phyloP scores from a whole-genome alignment of 1,139 yeast genomes.

The Debaryomyces singareniensis region DNA sequence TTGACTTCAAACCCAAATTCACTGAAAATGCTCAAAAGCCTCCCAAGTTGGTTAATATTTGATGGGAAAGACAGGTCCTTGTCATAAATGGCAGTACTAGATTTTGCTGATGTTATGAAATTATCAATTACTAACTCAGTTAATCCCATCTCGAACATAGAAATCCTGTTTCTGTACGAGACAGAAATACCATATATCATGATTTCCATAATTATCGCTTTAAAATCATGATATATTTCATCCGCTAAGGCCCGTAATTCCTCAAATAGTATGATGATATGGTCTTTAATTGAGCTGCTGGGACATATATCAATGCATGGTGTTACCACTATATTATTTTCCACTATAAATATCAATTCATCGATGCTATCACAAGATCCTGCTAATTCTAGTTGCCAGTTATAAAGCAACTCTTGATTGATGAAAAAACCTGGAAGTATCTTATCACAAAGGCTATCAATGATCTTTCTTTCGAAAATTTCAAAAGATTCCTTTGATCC shows the following conservation, averaged over 20 bases:
- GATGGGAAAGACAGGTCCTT: slow-evolving; percentile 5
- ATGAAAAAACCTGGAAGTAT: slow-evolving; percentile 21
- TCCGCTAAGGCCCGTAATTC: slow-evolving; percentile 14
- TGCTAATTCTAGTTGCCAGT: slow-evolving; percentile 34
- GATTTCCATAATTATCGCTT: slow-evolving; percentile 24
- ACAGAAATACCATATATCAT: slow-evolving; percentile 17
- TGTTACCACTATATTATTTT: slow-evolving; percentile 18
- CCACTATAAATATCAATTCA: slow-evolving; percentile 15
- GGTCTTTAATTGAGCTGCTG: slow-evolving; percentile 2
- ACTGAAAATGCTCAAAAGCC: slow-evolving; percentile 21
- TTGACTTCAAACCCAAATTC: slow-evolving; percentile 32
- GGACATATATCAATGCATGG: slow-evolving; percentile 7
- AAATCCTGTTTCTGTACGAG: slow-evolving; percentile 21
- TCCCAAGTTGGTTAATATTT: slow-evolving; percentile 12
- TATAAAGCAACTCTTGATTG: slow-evolving; percentile 20
- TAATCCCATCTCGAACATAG: slow-evolving; percentile 14
- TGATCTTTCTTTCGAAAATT: slow-evolving; percentile 7
- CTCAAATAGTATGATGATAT: slow-evolving; percentile 11
- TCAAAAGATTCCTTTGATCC: slow-evolving; percentile 1
- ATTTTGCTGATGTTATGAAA: slow-evolving; percentile 6
- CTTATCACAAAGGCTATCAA: slow-evolving; percentile 17
- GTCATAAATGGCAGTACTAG: neutral
- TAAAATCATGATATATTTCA: slow-evolving; percentile 23
- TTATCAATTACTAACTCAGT: slow-evolving; percentile 16
- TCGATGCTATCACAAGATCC: slow-evolving; percentile 16